Conservation (phyloP, 768 basidiomycete genomes). For the Amanita pseudoporphyria region DNA sequence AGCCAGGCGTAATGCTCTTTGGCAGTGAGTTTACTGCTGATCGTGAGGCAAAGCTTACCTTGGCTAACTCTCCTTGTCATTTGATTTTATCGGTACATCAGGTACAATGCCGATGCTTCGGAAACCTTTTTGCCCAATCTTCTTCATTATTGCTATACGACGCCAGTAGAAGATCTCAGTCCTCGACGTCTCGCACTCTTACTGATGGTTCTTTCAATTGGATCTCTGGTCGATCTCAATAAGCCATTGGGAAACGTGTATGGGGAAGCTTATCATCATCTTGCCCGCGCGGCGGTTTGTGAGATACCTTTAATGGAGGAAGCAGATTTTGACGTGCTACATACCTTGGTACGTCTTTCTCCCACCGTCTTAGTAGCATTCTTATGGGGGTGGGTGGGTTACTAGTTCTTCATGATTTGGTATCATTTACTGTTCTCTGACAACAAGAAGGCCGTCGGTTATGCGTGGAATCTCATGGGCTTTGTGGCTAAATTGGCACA, state of each 20-base stretch:
- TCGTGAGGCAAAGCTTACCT: slow-evolving; percentile 1
- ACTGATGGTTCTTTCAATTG: slow-evolving; percentile 66
- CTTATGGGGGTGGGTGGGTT: background rate
- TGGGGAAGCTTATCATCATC: slow-evolving; percentile 57
- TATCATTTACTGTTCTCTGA: slow-evolving; percentile 68
- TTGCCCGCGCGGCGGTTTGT: slow-evolving; percentile 58
- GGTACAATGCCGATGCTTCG: slow-evolving; percentile 61
- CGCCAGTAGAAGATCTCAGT: slow-evolving; percentile 47
- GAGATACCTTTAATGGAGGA: slow-evolving; percentile 71
- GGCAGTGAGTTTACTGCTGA: slow-evolving; percentile 45
- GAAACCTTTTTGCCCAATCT: slow-evolving; percentile 64
- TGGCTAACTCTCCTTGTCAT: slow-evolving; percentile 8
- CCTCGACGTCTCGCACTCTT: slow-evolving; percentile 60
- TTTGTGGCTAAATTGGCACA: slow-evolving; percentile 66
- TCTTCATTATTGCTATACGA: slow-evolving; percentile 57
- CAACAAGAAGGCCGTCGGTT: slow-evolving; percentile 61
- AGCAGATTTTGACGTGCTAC: slow-evolving; percentile 63
- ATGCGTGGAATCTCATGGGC: slow-evolving; percentile 72
- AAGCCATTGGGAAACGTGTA: slow-evolving; percentile 44
- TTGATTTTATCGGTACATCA: slow-evolving; percentile 16
- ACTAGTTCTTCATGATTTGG: slow-evolving; percentile 59
- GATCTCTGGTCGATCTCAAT: slow-evolving; percentile 56
- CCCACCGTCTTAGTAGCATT: background rate
- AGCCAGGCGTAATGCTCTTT: slow-evolving; percentile 58
- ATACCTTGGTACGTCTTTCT: slow-evolving; percentile 40